These are phyloP conservation scores for Fusarium sp. DNA, from an alignment of 2,329 filamentous ascomycete species.

Conservation along the genomic window DNA sequence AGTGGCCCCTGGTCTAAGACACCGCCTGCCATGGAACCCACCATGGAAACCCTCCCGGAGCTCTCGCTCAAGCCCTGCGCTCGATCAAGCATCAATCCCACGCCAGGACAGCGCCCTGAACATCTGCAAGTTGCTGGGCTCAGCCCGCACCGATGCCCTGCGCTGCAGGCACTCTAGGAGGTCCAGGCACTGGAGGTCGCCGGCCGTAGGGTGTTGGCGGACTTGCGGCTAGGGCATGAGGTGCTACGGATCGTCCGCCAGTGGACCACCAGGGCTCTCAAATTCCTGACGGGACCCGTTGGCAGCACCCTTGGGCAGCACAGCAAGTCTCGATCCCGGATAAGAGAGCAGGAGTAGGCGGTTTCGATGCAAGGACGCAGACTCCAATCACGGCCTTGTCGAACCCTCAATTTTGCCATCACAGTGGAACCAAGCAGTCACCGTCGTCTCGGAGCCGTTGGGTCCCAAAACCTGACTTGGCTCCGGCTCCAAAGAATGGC, in stretches of 20 bases:
- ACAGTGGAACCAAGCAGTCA: slow-evolving; percentile 42
- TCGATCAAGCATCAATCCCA: slow-evolving; percentile 23
- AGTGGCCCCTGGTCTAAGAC: slow-evolving; percentile 33
- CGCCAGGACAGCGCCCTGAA: slow-evolving; percentile 2
- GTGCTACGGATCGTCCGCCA: slow-evolving; percentile 13
- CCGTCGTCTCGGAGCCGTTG: slow-evolving; percentile 34
- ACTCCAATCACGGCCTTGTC: slow-evolving; percentile 38
- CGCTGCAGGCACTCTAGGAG: slow-evolving; percentile 19
- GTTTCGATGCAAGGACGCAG: slow-evolving; percentile 10
- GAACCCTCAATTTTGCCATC: slow-evolving; percentile 25
- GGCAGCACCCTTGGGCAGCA: slow-evolving; percentile 17
- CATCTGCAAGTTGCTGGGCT: slow-evolving; percentile 32
- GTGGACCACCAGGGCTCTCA: slow-evolving; percentile 8
- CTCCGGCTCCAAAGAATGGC: slow-evolving; percentile 17
- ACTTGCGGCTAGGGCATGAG: slow-evolving; percentile 14
- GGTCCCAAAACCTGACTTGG: slow-evolving; percentile 19
- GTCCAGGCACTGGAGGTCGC: slow-evolving; percentile 7
- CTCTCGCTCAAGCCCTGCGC: slow-evolving; percentile 13
- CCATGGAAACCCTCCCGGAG: slow-evolving; percentile 32
- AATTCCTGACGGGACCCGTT: slow-evolving; percentile 14
- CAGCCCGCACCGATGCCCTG: slow-evolving; percentile 23
- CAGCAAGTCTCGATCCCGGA: slow-evolving; percentile 24
- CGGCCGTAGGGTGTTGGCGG: neutral
- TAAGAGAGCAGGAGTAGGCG: neutral
- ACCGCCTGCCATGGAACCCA: slow-evolving; percentile 39